Percentiles rank a stretch among this genome's conserved stretches.
These are phyloP conservation scores for Phialophora chinensis DNA, from an alignment of 2,329 filamentous ascomycete genomes.

Conservation along the genomic window DNA sequence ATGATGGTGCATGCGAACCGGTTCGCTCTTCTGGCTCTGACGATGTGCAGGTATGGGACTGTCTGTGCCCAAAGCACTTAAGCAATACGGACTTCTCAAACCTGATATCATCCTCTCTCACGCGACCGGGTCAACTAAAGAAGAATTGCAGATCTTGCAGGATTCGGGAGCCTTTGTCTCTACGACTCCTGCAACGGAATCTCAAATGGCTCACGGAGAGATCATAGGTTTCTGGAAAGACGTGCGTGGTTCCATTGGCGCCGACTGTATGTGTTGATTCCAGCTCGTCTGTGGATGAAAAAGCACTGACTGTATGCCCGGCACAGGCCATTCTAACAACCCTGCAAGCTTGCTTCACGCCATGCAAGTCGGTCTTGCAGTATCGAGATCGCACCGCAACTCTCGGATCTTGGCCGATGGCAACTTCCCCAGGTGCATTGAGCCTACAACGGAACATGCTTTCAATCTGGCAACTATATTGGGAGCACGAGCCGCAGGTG, in stretches of 20 bases:
- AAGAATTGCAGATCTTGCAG: conserved; percentile 11
- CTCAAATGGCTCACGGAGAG: conserved; percentile 19
- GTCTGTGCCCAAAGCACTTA: conserved; percentile 11
- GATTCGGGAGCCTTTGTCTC: conserved; percentile 2
- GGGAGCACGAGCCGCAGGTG: conserved; percentile 5
- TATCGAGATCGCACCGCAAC: conserved; percentile 13
- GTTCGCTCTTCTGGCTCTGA: background rate
- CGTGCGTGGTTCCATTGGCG: conserved; percentile 4
- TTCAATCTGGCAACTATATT: conserved; percentile 16
- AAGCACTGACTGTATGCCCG: background rate
- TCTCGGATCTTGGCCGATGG: conserved; percentile 9
- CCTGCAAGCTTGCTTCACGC: conserved; percentile 11
- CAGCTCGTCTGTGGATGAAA: background rate
- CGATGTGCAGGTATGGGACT: conserved; percentile 7
- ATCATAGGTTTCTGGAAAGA: conserved; percentile 4
- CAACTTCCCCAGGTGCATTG: conserved; percentile 1
- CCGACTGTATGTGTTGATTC: conserved; percentile 8
- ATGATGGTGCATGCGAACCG: background rate
- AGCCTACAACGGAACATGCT: conserved; percentile 11
- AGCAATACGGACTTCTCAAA: conserved; percentile 10
- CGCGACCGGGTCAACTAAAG: conserved; percentile 10
- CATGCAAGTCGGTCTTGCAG: conserved; percentile 13
- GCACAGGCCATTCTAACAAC: conserved; percentile 8
- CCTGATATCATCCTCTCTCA: conserved; percentile 16
- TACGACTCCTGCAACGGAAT: conserved; percentile 7